These are phyloP conservation scores for Globisporangium lucens DNA, from an alignment of 352 stramenopile species.

Conservation along the genomic window DNA sequence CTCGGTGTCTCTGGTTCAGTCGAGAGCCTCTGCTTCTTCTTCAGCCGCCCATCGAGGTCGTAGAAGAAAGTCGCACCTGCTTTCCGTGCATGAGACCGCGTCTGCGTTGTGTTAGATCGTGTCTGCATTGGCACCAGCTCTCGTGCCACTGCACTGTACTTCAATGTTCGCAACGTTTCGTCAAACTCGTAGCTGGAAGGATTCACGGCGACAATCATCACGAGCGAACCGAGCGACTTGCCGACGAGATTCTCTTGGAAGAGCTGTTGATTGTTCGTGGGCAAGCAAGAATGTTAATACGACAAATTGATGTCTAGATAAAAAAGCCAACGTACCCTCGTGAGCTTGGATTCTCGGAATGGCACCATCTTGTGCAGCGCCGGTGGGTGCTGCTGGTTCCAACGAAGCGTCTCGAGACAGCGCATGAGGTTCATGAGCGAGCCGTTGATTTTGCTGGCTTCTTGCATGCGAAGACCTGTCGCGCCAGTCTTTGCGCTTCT, in stretches of 20 bases:
- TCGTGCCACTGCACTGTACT: slow-evolving; percentile 91
- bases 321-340: slow-evolving; percentile 34
- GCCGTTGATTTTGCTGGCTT: slow-evolving; percentile 98
- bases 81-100: slow-evolving; percentile 11
- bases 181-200: slow-evolving; percentile 93
- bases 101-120: slow-evolving; percentile 28
- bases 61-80: slow-evolving; percentile 34
- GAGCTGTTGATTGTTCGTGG: slow-evolving; percentile 52
- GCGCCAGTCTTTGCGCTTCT: slow-evolving; percentile 72
- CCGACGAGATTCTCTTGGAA: slow-evolving; percentile 94
- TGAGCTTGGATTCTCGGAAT: slow-evolving; percentile 97
- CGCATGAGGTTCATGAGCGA: slow-evolving; percentile 98
- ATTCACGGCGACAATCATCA: slow-evolving; percentile 98
- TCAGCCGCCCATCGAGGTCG: slow-evolving; percentile 47
- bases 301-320: background rate
- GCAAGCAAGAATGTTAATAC: background rate
- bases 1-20: slow-evolving; percentile 17
- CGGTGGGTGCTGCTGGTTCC: slow-evolving; percentile 82
- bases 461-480: slow-evolving; percentile 90
- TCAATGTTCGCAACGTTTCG: slow-evolving; percentile 94
- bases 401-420: slow-evolving; percentile 93
- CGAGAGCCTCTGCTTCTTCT: slow-evolving; percentile 34
- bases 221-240: slow-evolving; percentile 79
- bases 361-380: slow-evolving; percentile 91
- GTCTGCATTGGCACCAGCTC: slow-evolving; percentile 77